Conservation (phyloP, 2,329 filamentous ascomycete species). For the Lachnellula hyalina region DNA sequence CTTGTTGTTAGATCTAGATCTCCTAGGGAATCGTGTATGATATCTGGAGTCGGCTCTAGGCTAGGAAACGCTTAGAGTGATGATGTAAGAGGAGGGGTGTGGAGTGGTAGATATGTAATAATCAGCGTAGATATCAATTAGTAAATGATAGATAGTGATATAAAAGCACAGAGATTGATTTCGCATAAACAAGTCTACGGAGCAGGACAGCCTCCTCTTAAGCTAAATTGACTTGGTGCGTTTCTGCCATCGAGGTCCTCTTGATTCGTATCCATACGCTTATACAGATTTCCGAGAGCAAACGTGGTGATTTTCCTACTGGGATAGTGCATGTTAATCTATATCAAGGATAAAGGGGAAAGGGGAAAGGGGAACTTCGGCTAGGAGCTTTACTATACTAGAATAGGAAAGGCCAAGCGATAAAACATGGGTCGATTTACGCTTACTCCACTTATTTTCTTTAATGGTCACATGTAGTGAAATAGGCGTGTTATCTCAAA, state of each 20-base stretch:
- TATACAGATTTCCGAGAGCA: no score
- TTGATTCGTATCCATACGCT: no score
- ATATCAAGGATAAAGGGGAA: no score
- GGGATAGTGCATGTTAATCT: no score
- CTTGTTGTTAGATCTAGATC: background rate
- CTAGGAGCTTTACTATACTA: no score
- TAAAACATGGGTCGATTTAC: background rate
- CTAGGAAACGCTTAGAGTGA: conserved; percentile 1
- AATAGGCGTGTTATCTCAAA: background rate
- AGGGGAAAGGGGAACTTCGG: no score
- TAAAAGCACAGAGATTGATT: background rate
- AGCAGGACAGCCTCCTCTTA: no score
- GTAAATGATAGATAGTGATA: background rate
- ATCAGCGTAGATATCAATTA: background rate
- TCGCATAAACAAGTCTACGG: no score
- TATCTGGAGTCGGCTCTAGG: background rate
- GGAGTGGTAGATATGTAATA: conserved; percentile 1
- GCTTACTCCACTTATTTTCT: background rate
- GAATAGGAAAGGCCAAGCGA: no score
- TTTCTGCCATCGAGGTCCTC: no score
- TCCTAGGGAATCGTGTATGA: background rate
- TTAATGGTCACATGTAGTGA: background rate
- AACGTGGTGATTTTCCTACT: no score
- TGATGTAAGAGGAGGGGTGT: background rate
- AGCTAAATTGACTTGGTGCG: no score